Conservation (phyloP, 176 grass and related monocot species). For the Themeda triandra region DNA sequence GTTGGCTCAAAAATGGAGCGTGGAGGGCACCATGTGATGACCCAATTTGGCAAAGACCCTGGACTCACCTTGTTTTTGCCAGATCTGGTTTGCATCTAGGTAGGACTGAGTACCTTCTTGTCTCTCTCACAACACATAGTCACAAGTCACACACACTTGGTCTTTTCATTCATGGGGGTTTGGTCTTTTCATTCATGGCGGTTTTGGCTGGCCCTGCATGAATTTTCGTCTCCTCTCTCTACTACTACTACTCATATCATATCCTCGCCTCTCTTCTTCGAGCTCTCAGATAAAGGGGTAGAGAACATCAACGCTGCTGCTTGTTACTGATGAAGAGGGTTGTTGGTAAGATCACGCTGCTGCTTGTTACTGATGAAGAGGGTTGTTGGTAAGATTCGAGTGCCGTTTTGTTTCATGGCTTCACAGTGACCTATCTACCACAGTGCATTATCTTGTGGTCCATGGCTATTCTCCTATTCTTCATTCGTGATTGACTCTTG, state of each 20-base stretch:
- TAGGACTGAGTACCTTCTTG: not conserved
- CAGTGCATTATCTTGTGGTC: no score
- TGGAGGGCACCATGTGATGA: conserved; percentile 18
- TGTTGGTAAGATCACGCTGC: no score
- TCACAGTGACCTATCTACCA: no score
- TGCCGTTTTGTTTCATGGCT: no score
- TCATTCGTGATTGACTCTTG: no score
- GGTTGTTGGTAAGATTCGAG: no score
- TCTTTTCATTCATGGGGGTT: not conserved
- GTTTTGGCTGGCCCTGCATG: not conserved
- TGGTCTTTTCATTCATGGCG: not conserved
- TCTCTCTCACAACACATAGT: not conserved
- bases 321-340: not conserved
- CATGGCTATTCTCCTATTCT: no score
- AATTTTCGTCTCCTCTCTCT: not conserved
- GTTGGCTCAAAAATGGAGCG: conserved; percentile 27
- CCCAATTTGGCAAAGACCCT: conserved; percentile 22
- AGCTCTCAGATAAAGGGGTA: not conserved
- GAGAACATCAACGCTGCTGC: not conserved
- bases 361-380: no score
- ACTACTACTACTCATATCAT: not conserved
- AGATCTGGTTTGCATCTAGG: conserved; percentile 33
- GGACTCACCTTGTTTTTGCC: conserved; percentile 18
- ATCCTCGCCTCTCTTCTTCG: not conserved
- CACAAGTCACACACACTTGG: not conserved